Evolutionary conservation across 1,139 yeast species (phyloP), one percentile per base, ranked within the genome.

Genomic region (Yamadazyma membranifaciens): DNA sequence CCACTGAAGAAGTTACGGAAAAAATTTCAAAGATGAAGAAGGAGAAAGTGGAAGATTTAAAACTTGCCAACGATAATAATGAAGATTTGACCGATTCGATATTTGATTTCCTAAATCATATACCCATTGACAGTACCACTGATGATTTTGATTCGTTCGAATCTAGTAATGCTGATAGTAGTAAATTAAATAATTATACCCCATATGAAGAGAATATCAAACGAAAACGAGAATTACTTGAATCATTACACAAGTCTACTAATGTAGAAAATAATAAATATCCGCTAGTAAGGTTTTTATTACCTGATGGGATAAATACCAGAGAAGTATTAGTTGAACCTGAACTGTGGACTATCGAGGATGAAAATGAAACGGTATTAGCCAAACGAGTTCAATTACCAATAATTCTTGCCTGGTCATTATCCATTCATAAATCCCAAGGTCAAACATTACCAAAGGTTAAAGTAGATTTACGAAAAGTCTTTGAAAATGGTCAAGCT

Each of bases 391-490:
- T 52, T 6, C 96, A 88, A 55, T 57, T 92, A 2, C 99, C 99
- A 0, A 65, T 92, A 39, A 83, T 89, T 52, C 67, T 91, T 13
- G 96, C 98, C 0, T 92, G 98, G 97, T 91, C 98, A 0, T 64
- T 92, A 33, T 88, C 97, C 0, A 91, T 92, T 38, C 99, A 92
- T 59, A 92, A 92, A 62, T 83, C 97, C 0, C 98, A 92, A 59
- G 98, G 98, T 2, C 98, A 94, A 59, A 91, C 98, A 0, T 65
- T 92, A 37, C 84, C 85, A 2, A 77, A 79, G 49, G 96, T 88
- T 2, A 79, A 79, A 51, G 96, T 92, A 5, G 96, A 94, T 59
- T 69, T 92, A 46, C 69, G 75, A 30, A 70, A 73, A 44, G 82
- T 86, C 0, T 92, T 92, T 62, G 98, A 91, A 56, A 84, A 81